These are phyloP conservation scores for Pythium monospermum DNA, from an alignment of 352 stramenopile genomes.

Conservation along the genomic window DNA sequence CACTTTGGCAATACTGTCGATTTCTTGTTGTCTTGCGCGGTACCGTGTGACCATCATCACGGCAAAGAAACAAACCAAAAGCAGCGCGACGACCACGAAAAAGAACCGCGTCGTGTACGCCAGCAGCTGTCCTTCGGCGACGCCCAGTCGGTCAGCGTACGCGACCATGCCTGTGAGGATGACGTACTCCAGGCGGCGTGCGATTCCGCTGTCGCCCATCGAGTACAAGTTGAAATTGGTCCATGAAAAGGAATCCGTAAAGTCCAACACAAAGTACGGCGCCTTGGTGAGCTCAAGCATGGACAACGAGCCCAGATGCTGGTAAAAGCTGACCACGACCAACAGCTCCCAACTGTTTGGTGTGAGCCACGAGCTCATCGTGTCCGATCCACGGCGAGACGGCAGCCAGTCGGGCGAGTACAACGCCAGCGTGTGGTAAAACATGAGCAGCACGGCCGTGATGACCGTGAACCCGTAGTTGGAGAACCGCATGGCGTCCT, in stretches of 20 bases:
- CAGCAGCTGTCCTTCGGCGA: constrained; percentile 46
- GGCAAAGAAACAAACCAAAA: constrained; percentile 39
- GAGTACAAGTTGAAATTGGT: constrained; percentile 37
- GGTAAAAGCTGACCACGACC: constrained; percentile 55
- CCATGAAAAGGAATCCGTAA: constrained; percentile 75
- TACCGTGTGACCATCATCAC: not conserved
- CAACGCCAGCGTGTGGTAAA: constrained; percentile 54
- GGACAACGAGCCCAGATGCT: constrained; percentile 66
- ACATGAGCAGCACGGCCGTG: constrained; percentile 39
- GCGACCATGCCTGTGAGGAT: constrained; percentile 69
- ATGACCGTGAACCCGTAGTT: constrained; percentile 48
- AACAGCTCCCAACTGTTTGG: constrained; percentile 70
- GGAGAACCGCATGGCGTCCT: constrained; percentile 46
- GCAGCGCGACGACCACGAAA: constrained; percentile 27
- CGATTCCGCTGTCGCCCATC: not conserved
- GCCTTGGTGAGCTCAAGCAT: constrained; percentile 70
- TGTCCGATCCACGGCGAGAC: constrained; percentile 14
- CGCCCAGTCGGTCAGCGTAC: constrained; percentile 59
- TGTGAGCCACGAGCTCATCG: constrained; percentile 31
- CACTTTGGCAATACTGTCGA: not conserved
- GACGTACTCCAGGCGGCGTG: constrained; percentile 19
- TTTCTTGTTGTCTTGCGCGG: not conserved
- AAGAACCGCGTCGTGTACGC: constrained; percentile 40
- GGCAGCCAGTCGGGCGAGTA: constrained; percentile 36
- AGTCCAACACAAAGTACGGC: constrained; percentile 70